Evolutionary conservation across 1,139 yeast genomes (phyloP), one percentile per base, ranked within the genome.

Genomic region (Arxiozyma slooffiae): DNA sequence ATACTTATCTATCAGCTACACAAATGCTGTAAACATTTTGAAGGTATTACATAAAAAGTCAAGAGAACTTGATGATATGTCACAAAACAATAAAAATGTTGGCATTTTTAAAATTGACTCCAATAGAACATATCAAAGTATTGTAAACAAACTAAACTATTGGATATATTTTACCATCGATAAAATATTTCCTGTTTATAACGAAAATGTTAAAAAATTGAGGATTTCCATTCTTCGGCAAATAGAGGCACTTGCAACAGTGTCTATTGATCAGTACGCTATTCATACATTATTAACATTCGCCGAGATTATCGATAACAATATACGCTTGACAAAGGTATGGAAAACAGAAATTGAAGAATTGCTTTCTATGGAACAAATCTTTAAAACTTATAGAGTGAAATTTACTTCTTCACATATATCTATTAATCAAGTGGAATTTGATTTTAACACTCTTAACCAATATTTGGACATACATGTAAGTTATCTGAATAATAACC

Each of bases 341-440:
- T 44, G 45, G 41, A 18, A 30, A 11, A 21, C 46, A 14, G 52
- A 52, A n/a, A 47, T 43, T 16, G 20, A 38, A 17, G 17, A 21
- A 9, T 41, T 50, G 24, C 11, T 17, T 18, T n/a, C 42, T 4
- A 18, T 50, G 5, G 43, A 24, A 54, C 17, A 42, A 21, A 38
- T 53, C 8, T 41, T 62, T 20, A 26, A 39, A 8, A 72, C 74
- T 38, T 70, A 73, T 39, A 68, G 84, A 43, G 75, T 70, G 57
- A 72, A 71, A 41, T 75, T 80, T 50, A 78, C 83, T 0, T 47
- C 64, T 0, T 74, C 75, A 26, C 85, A 92, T 87, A 56, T 82
- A 1, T 78, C 71, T 60, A 71, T 72, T 43, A 94, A 85, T 46
- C 94, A 85, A 57, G 57, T 87, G 1, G 82, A 79, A 26, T 73